Evolutionary conservation across 2,329 filamentous ascomycete genomes (phyloP), one percentile per base, ranked within the genome.

Genomic region (Monosporascus sp.): DNA sequence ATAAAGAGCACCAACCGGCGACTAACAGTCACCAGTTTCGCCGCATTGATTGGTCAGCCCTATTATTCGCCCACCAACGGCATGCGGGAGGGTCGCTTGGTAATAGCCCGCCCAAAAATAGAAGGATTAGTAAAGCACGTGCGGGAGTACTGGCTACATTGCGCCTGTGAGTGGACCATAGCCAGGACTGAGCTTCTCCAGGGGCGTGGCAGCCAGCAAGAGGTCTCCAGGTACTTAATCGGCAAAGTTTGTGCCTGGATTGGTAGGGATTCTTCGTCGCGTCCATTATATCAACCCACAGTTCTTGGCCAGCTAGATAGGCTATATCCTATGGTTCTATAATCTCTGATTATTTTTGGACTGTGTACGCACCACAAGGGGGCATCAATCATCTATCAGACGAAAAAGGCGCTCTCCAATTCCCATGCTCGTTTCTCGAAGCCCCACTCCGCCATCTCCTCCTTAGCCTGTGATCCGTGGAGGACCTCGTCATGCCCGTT

Each of bases 51-150:
- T 61, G 55, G 60, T 59, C 54, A 63, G 61, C 61, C 62, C 56
- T 64, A 63, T 35, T 14, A 48, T 41, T 44, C 31, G 53, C 49
- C 56, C 52, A 45, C 60, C 58, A 63, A 63, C 60, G 11, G 58
- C 49, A 53, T 48, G 49, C 43, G 48, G 8, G 15, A 11, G 48
- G 51, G 43, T 47, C 43, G 54, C 62, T 65, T 65, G 59, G 60
- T 63, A 64, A 65, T 60, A 37, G n/a, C 37, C 26, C 28, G 20
- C 6, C 58, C 57, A 60, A 64, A 65, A 65, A 65, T 65, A 65
- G 61, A 55, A 37, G 15, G n/a, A 37, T 51, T 63, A 61, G 63
- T 57, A n/a, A 59, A 63, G 59, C 59, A 54, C 53, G 52, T 53
- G 54, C 49, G 20, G 9, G 20, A 22, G 28, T 44, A 41, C 17